These are phyloP conservation scores for Barbarea vulgaris DNA, from an alignment of 345 rosid species.

Conservation along the genomic window DNA sequence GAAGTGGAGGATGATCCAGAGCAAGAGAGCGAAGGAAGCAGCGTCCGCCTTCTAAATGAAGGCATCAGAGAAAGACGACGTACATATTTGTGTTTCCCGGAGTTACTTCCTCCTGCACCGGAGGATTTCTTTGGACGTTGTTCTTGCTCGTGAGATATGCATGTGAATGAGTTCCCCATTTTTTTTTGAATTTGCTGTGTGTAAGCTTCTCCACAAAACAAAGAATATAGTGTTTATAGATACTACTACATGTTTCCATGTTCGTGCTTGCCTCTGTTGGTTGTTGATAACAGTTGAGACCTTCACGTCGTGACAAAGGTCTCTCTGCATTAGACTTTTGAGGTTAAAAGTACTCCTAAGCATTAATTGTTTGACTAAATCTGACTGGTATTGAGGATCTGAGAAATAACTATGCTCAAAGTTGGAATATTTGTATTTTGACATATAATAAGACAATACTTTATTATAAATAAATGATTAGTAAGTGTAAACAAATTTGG, in stretches of 20 bases:
- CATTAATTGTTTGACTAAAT: neutral
- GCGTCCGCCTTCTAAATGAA: conserved; percentile 26
- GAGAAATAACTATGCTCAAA: conserved; percentile 10
- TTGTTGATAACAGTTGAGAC: conserved; percentile 30
- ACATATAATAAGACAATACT: neutral
- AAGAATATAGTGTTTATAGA: conserved; percentile 21
- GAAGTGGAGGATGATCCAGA: conserved; percentile 32
- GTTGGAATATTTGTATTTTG: conserved; percentile 1
- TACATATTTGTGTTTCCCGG: conserved; percentile 28
- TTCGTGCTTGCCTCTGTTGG: conserved; percentile 30
- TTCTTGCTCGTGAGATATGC: conserved; percentile 34
- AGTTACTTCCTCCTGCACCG: neutral
- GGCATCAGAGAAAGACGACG: conserved; percentile 34
- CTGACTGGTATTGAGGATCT: conserved; percentile 23
- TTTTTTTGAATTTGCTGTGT: neutral
- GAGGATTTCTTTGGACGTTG: conserved; percentile 32
- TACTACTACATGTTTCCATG: neutral
- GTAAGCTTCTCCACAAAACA: neutral
- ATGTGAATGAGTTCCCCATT: conserved; percentile 35
- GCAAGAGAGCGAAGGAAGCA: conserved; percentile 33
- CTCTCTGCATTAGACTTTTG: neutral
- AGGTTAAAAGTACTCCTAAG: neutral
- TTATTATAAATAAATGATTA: neutral
- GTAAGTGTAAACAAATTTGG: conserved; percentile 15
- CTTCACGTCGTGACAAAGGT: conserved; percentile 30